Evolutionary conservation across 441 rosid genomes (phyloP), one percentile per base, ranked within the genome.

Genomic region (Kokia cookei): DNA sequence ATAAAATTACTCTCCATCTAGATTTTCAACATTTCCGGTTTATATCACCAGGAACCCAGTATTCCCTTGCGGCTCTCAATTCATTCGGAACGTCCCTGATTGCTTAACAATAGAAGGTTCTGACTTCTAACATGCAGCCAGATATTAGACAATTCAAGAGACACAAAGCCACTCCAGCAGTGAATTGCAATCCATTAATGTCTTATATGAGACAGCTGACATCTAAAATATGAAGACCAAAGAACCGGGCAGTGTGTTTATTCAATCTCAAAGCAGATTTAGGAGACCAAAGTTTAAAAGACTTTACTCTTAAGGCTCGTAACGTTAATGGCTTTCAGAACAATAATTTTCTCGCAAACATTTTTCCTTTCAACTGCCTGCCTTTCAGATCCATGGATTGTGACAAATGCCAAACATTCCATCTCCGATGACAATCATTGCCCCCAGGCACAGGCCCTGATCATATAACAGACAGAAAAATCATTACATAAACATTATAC

Each of bases 361-460:
- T 60, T 47, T 60, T 47, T 59, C 64, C 35, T 53, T 60, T 57
- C 27, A 61, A 74, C 72, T 58, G 35, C 74, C 57, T 24, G 27
- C 59, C 53, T 81, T 73, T 72, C 72, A 48, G 78, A 76, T 73
- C 61, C 58, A 70, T 50, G 68, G 80, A 64, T 67, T 26, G 65
- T 74, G 61, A 72, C 68, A 62, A 68, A 74, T 19, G 58, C 45
- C 53, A 54, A 71, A 65, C 37, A 13, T 59, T 69, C 65, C 63
- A 11, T 62, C 67, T 51, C 57, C 32, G 11, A 27, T 68, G 69
- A 76, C 70, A 29, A 15, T 85, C 82, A 85, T 77, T 85, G 90
- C 76, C 83, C 90, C 92, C 89, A 88, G 43, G 86, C 82, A 79
- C 85, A 88, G 73, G 88, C 88, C 90, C 92, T 84, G 57, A 64